Evolutionary conservation across 2,329 filamentous ascomycete genomes (phyloP).

Genomic region (Calycina herbarum): DNA sequence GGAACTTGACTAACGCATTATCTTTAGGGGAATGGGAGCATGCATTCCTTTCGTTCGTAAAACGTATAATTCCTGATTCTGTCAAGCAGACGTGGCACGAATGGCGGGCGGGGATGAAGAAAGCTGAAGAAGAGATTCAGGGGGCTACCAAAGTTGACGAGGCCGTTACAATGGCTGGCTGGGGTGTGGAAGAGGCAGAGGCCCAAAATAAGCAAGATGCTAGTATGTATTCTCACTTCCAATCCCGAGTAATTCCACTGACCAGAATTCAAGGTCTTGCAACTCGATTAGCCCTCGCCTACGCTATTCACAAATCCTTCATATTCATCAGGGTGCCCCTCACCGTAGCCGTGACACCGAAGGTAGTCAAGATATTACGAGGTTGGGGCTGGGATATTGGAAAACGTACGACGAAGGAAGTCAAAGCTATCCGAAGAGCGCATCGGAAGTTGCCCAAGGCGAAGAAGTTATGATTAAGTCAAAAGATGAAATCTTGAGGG

Average conservation of each 20-base stretch:
- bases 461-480: background rate
- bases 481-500: background rate
- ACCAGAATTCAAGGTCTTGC: conserved; percentile 51
- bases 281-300: conserved; percentile 89
- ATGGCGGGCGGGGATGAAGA: conserved; percentile 50
- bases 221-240: conserved; percentile 58
- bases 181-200: conserved; percentile 65
- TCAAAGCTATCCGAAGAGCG: conserved; percentile 32
- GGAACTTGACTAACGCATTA: conserved; percentile 6
- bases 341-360: conserved; percentile 86
- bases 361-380: conserved; percentile 85
- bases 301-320: conserved; percentile 96
- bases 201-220: conserved; percentile 63
- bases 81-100: conserved; percentile 55
- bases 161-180: conserved; percentile 52
- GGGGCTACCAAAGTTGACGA: conserved; percentile 48
- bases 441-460: conserved; percentile 1
- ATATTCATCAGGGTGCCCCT: conserved; percentile 95
- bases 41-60: conserved; percentile 60
- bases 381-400: conserved; percentile 95
- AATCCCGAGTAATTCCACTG: background rate
- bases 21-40: conserved; percentile 61
- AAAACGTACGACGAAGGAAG: conserved; percentile 56
- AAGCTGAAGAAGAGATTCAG: conserved; percentile 45
- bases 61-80: conserved; percentile 59